Evolutionary conservation across 768 basidiomycete species (phyloP).

Genomic region (Chalciporus pseudorubinellus): DNA sequence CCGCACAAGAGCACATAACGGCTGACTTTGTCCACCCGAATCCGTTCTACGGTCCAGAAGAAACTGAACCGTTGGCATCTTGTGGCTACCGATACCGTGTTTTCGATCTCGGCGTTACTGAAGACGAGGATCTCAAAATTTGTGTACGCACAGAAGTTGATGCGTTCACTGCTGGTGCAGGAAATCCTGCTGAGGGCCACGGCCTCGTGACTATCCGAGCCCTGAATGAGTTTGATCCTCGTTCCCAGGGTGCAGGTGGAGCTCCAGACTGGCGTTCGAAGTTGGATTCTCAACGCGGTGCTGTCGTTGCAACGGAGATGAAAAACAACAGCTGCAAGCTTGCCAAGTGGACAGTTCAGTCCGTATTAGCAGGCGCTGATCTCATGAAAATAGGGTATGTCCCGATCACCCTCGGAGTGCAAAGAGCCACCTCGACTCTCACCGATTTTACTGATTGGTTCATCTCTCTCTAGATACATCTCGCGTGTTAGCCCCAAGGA

Average conservation of each 20-base stretch:
- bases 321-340: conserved; percentile 99
- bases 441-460: conserved; percentile 9
- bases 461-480: conserved; percentile 66
- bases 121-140: conserved; percentile 88
- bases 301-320: conserved; percentile 99
- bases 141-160: conserved; percentile 97
- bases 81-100: conserved; percentile 96
- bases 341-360: conserved; percentile 96
- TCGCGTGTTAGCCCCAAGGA: conserved; percentile 93
- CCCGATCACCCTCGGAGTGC: not conserved
- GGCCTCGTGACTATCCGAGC: conserved; percentile 90
- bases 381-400: conserved; percentile 95
- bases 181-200: conserved; percentile 63
- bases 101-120: conserved; percentile 87
- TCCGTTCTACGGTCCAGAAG: conserved; percentile 92
- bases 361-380: conserved; percentile 92
- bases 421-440: not conserved
- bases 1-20: conserved; percentile 71
- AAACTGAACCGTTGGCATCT: conserved; percentile 92
- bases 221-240: conserved; percentile 94
- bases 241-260: conserved; percentile 85
- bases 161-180: conserved; percentile 68
- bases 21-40: conserved; percentile 84
- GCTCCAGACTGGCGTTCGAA: conserved; percentile 99
- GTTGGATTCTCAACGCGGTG: conserved; percentile 92